Evolutionary conservation across 2,329 filamentous ascomycete genomes (phyloP).

Genomic region (Graphilbum sp.): DNA sequence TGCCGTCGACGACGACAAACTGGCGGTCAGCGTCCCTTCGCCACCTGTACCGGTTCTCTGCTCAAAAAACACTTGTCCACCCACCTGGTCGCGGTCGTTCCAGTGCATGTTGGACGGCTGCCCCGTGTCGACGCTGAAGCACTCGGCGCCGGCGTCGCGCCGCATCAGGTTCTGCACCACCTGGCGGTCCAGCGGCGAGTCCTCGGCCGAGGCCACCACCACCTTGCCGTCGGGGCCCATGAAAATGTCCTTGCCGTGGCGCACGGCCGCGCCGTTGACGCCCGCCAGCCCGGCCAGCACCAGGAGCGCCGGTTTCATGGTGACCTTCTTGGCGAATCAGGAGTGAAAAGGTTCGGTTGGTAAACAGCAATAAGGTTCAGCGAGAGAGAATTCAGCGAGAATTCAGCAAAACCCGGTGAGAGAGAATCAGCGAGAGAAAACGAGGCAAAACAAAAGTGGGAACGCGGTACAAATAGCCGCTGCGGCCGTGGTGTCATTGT

Average conservation of each 20-base stretch:
- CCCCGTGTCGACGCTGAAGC: conserved; percentile 5
- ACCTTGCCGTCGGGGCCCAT: neutral
- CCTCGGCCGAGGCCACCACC: neutral
- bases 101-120: conserved; percentile 6
- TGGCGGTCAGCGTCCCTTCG: neutral
- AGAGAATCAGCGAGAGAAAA: too few species aligned
- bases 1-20: conserved; percentile 5
- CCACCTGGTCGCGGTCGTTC: conserved; percentile 4
- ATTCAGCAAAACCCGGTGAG: too few species aligned
- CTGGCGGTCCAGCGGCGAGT: conserved; percentile 2
- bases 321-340: too few species aligned
- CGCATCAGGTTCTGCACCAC: neutral
- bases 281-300: neutral
- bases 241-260: neutral
- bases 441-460: too few species aligned
- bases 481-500: too few species aligned
- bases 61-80: too few species aligned
- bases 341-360: too few species aligned
- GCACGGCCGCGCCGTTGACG: neutral
- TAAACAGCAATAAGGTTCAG: too few species aligned
- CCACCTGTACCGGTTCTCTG: too few species aligned
- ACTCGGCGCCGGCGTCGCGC: neutral
- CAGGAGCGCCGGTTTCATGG: neutral
- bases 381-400: too few species aligned
- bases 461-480: too few species aligned